Evolutionary conservation across 352 stramenopile species (phyloP).

Genomic region (Phytophthora agathidicida): DNA sequence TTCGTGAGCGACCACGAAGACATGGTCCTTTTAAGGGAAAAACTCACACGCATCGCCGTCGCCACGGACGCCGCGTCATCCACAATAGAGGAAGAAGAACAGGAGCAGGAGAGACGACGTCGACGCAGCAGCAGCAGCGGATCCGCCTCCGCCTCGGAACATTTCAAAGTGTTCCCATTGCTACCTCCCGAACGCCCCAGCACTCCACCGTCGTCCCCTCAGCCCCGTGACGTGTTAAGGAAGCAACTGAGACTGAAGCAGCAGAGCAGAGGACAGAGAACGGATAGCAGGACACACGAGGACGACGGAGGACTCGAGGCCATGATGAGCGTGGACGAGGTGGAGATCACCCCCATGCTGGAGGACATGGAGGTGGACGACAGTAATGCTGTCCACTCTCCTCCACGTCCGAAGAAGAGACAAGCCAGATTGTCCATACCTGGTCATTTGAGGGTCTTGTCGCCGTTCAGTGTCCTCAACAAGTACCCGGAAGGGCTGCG

Average conservation of each 20-base stretch:
- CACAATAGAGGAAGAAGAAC: constrained; percentile 6
- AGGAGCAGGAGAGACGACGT: constrained; percentile 7
- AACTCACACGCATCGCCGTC: constrained; percentile 78
- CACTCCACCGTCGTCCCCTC: constrained; percentile 80
- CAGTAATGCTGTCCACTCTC: constrained; percentile 21
- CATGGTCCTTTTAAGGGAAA: constrained; percentile 72
- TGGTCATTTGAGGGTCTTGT: constrained; percentile 54
- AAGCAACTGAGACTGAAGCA: constrained; percentile 73
- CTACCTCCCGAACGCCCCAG: constrained; percentile 50
- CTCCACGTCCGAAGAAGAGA: constrained; percentile 8
- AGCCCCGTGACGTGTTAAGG: constrained; percentile 75
- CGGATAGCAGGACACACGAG: constrained; percentile 4
- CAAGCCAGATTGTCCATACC: constrained; percentile 59
- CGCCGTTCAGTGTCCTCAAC: constrained; percentile 63
- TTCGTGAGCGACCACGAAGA: constrained; percentile 68
- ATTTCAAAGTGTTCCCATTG: constrained; percentile 60
- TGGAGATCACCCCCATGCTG: constrained; percentile 60
- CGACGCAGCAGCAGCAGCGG: constrained; percentile 8
- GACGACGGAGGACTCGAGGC: constrained; percentile 19
- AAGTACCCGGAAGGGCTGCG: constrained; percentile 73
- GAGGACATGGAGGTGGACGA: constrained; percentile 41
- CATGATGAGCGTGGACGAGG: constrained; percentile 61
- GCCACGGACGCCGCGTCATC: constrained; percentile 5
- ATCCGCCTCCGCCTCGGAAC: constrained; percentile 12
- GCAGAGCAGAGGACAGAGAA: constrained; percentile 7